These are phyloP conservation scores for Coemansia sp. DNA, from an alignment of 371 early-diverging fungal genomes.

Conservation along the genomic window DNA sequence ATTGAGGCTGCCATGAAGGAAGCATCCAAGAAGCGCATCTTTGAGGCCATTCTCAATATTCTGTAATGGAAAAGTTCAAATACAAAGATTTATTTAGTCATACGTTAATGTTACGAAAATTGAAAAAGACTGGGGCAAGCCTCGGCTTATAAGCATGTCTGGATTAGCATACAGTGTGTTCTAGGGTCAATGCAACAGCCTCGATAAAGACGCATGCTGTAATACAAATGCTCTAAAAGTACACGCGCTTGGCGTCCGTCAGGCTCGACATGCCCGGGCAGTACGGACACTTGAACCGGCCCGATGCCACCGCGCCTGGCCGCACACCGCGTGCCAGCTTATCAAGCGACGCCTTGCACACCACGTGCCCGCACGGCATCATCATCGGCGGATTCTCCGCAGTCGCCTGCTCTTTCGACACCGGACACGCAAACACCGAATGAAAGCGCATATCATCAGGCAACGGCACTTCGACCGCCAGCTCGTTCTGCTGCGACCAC, in stretches of 20 bases:
- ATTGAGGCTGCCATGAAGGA: constrained; percentile 14
- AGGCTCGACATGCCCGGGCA: constrained; percentile 85
- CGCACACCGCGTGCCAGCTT: constrained; percentile 64
- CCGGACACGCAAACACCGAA: constrained; percentile 97
- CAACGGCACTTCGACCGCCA: constrained; percentile 86
- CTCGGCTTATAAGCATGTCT: too few species aligned
- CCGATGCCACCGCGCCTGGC: constrained; percentile 33
- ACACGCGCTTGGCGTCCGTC: constrained; percentile 73
- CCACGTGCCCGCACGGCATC: constrained; percentile 96
- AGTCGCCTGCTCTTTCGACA: constrained; percentile 90
- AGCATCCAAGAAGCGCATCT: constrained; percentile 9
- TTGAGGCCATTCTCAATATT: constrained; percentile 12
- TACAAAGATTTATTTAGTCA: too few species aligned
- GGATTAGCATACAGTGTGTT: too few species aligned
- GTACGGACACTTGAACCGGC: constrained; percentile 93
- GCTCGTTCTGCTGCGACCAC: constrained; percentile 88
- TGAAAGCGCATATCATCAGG: constrained; percentile 82
- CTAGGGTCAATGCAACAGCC: too few species aligned
- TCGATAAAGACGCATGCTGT: not conserved
- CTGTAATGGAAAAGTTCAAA: not conserved
- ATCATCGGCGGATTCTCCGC: constrained; percentile 97
- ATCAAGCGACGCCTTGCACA: constrained; percentile 84
- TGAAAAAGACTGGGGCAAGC: too few species aligned
- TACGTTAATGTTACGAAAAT: too few species aligned
- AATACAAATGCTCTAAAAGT: constrained; percentile 59